Conservation (phyloP, 2,329 filamentous ascomycete genomes). For the Pleoardoris graminearum region DNA sequence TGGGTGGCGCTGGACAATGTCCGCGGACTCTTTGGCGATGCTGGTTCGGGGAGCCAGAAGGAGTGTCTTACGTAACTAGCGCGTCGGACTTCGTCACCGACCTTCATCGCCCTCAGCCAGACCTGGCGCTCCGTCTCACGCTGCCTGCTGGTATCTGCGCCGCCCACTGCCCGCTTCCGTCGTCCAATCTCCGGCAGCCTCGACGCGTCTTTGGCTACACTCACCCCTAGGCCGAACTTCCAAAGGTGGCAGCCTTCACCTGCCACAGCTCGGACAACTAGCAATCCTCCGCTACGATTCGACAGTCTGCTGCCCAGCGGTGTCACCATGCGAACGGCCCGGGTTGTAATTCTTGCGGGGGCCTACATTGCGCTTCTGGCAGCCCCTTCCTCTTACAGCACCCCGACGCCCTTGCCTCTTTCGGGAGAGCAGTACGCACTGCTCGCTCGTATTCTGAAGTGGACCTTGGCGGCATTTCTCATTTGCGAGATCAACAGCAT, state of each 20-base stretch:
- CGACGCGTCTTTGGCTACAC: not conserved
- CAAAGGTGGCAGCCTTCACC: not conserved
- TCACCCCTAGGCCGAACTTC: not conserved
- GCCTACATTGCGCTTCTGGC: slow-evolving; percentile 22
- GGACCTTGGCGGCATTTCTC: slow-evolving; percentile 28
- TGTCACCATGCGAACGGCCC: slow-evolving; percentile 20
- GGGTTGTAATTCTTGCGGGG: slow-evolving; percentile 21
- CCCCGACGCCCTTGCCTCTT: slow-evolving; percentile 29
- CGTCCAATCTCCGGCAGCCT: slow-evolving; percentile 1
- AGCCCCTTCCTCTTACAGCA: slow-evolving; percentile 21
- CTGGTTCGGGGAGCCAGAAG: not conserved
- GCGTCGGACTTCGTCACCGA: slow-evolving; percentile 7
- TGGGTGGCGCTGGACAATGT: slow-evolving; percentile 10
- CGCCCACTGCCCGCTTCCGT: slow-evolving; percentile 2
- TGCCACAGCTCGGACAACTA: not conserved
- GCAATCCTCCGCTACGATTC: not conserved
- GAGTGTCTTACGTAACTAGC: not conserved
- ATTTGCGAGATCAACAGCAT: slow-evolving; percentile 30
- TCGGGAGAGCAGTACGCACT: slow-evolving; percentile 27
- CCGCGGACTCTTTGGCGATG: slow-evolving; percentile 5
- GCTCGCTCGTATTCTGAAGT: slow-evolving; percentile 32
- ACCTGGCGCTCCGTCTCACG: slow-evolving; percentile 5
- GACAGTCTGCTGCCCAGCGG: slow-evolving; percentile 6
- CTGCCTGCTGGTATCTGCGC: slow-evolving; percentile 3
- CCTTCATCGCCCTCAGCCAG: slow-evolving; percentile 3